Base-by-base conservation (phyloP, 164 flowering plant species). In the Kingdonia uniflora region DNA sequence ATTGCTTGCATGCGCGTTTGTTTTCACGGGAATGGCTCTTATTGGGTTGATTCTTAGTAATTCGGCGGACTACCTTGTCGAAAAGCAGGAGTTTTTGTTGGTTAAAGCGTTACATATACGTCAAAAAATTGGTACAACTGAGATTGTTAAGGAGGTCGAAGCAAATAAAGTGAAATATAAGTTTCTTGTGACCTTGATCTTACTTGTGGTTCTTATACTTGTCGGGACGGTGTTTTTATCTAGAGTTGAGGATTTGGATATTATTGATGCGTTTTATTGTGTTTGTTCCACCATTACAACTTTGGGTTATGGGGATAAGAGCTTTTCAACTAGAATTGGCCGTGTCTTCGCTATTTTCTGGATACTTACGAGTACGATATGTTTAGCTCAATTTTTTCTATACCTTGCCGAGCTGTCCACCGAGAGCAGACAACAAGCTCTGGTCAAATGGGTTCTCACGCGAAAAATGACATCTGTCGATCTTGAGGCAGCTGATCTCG, bases 401-500 rank as follows among this genome's bases (percentile, higher is more conserved):
- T 82, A 80, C 73, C 59, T 84, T 26, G 79, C 88, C 41, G 90
- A 90, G 56, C 41, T 84, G 0, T 61, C 54, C 42, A 69, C 85
- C 0, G 88, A 86, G 50, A 56, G 47, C 0, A 75, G 82, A 54
- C 84, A 75, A 38, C 67, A 50, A 16, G 50, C 66, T 8, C 42
- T 86, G 23, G 71, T 71, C 44, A 72, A 78, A n/a, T 78, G 82
- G 86, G 85, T 84, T 62, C 78, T 90, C 46, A 52, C 68, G 0
- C 59, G 83, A 43, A 70, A 40, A 42, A 11, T 79, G 67, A 80
- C 86, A 7, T 0, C 0, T 35, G 25, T 63, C 0, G 97, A 86
- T 72, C 78, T 90, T 26, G 94, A 89, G 72, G 85, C 68, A 33
- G 97, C 95, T 6, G 97, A 86, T 71, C 64, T 89, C 47, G 94